Percentiles rank a stretch among this genome's conserved stretches.
Conservation (phyloP, 257 asterid species). For the Solanum neorickii region DNA sequence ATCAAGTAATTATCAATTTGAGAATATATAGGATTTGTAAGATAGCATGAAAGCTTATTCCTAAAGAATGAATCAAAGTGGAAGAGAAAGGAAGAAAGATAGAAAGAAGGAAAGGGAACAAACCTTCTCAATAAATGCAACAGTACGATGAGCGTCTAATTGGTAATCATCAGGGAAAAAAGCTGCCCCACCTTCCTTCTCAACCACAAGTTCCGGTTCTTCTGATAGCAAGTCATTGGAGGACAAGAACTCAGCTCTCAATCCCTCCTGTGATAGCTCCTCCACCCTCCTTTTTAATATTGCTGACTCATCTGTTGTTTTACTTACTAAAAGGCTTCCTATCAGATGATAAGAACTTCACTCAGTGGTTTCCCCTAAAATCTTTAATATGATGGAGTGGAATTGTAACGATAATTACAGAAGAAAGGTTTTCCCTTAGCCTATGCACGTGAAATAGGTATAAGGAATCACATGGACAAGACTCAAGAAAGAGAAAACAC, state of each 20-base stretch:
- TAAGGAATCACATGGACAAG: background rate
- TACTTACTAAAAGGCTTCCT: constrained; percentile 90
- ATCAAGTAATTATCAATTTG: background rate
- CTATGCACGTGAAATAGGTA: background rate
- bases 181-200: constrained; percentile 63
- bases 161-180: constrained; percentile 81
- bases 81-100: background rate
- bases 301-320: constrained; percentile 51
- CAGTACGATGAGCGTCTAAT: constrained; percentile 63
- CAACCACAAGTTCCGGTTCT: constrained; percentile 76
- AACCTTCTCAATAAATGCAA: constrained; percentile 73
- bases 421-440: background rate
- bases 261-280: constrained; percentile 63
- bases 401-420: background rate
- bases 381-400: background rate
- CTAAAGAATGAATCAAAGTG: background rate
- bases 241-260: constrained; percentile 53
- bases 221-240: constrained; percentile 42
- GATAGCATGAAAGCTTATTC: background rate
- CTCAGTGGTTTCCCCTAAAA: background rate
- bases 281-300: constrained; percentile 38
- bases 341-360: constrained; percentile 3
- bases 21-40: background rate
- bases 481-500: background rate
- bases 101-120: background rate